Base-by-base conservation (phyloP, 257 asterid genomes). In the Sherardia arvensis region DNA sequence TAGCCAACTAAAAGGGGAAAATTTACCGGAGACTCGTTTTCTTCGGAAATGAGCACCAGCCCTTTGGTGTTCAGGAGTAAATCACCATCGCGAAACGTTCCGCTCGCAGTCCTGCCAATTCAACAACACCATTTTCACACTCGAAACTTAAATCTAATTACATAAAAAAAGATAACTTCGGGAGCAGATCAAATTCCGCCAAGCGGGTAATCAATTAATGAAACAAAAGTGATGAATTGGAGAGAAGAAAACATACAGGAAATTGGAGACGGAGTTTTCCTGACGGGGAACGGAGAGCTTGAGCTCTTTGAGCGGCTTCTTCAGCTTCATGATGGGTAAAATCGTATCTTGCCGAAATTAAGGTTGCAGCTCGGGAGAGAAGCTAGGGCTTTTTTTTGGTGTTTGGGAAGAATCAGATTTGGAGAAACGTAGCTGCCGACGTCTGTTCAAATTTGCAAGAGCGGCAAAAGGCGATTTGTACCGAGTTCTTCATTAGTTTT, bases 41-140 rank as follows among this genome's bases (percentile, higher is more conserved):
- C 94, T 45, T 78, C 85, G 1, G 99, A 85, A 73, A 84, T 74
- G 38, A 92, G 73, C 21, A 96, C 88, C 75, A 92, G 77, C 38
- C 99, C 99, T 73, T 80, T 87, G 66, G 77, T 91, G 68, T 92
- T 92, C 71, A 92, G 76, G 55, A 85, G 79, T 47, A 92, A 75
- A 83, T 85, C 96, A 18, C 99, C 97, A 47, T 92, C 96, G 64
- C 85, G 95, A 80, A 92, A 92, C 11, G 99, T 92, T 66, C 99
- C 97, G 64, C 99, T 92, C 0, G 96, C 94, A 59, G 97, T 92
- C 77, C 99, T 92, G 72, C 76, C 67, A 69, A 53, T 20, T 40
- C 47, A 66, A 53, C 29, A 4, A 56, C 28, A 27, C 27, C 25
- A 17, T 33, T 23, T 45, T 21, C 34, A 56, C 56, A 28, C 43